Conservation (phyloP, 1,284 basidiomycete genomes). For the Vanrija sp. region DNA sequence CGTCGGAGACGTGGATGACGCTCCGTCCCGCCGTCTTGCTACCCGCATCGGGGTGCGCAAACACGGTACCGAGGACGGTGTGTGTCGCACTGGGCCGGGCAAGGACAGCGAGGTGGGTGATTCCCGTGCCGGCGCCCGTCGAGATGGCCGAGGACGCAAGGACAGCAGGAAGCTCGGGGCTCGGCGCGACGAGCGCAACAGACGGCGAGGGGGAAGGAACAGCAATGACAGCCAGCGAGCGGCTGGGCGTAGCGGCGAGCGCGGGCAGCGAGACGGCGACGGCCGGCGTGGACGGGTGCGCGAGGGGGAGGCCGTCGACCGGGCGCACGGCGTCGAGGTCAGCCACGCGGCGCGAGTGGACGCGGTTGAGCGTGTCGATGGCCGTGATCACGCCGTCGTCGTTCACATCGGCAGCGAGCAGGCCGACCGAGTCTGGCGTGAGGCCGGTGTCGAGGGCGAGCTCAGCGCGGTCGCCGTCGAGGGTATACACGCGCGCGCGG, state of each 20-base stretch:
- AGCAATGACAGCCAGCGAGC: slow-evolving; percentile 23
- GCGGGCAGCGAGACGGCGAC: slow-evolving; percentile 22
- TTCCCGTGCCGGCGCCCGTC: slow-evolving; percentile 15
- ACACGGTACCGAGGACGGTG: slow-evolving; percentile 22
- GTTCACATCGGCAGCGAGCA: slow-evolving; percentile 24
- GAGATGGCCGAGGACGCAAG: slow-evolving; percentile 23
- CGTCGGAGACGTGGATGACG: slow-evolving; percentile 36
- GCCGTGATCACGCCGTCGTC: slow-evolving; percentile 30
- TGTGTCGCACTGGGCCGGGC: slow-evolving; percentile 5
- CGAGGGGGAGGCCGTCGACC: slow-evolving; percentile 1
- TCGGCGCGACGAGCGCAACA: slow-evolving; percentile 30
- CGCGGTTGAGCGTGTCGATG: slow-evolving; percentile 19
- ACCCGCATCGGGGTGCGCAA: slow-evolving; percentile 3
- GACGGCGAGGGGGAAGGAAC: slow-evolving; percentile 24
- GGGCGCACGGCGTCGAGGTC: slow-evolving; percentile 3
- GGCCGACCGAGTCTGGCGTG: slow-evolving; percentile 3
- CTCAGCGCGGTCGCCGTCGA: slow-evolving; percentile 19
- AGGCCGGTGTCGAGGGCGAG: slow-evolving; percentile 12
- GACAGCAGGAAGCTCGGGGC: slow-evolving; percentile 27
- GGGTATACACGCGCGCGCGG: slow-evolving; percentile 5
- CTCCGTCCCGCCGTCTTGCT: slow-evolving; percentile 19
- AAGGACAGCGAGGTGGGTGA: slow-evolving; percentile 29
- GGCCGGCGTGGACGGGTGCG: slow-evolving; percentile 10
- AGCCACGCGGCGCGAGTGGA: slow-evolving; percentile 9
- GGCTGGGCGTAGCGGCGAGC: not conserved